phyloP scores from a whole-genome alignment of 2,329 filamentous ascomycete genomes.

The Ascocoryne sarcoides region DNA sequence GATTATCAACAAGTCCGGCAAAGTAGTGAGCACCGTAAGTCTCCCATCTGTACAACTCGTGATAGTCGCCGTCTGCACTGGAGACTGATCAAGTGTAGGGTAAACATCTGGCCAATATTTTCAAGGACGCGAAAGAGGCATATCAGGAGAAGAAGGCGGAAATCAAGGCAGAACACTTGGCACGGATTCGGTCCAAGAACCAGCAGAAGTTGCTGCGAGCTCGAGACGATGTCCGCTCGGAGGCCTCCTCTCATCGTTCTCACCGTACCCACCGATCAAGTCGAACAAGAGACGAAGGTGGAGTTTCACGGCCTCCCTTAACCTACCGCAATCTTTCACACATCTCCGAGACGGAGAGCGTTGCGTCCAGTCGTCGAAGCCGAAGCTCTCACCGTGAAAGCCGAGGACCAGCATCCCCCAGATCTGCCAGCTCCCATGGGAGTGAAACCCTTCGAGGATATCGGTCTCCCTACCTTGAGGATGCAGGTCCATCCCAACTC shows the following conservation, averaged over 20 bases:
- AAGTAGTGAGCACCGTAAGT: constrained; percentile 79
- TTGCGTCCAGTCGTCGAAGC: constrained; percentile 12
- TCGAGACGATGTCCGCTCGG: constrained; percentile 30
- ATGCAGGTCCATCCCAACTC: constrained; percentile 12
- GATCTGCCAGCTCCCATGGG: neutral
- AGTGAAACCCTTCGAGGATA: constrained; percentile 8
- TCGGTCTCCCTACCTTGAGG: constrained; percentile 18
- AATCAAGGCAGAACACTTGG: constrained; percentile 61
- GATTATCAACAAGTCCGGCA: constrained; percentile 84
- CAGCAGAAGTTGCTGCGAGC: constrained; percentile 43
- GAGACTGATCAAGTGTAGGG: constrained; percentile 45
- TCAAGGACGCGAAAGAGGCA: constrained; percentile 82
- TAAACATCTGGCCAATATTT: constrained; percentile 81
- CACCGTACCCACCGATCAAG: constrained; percentile 18
- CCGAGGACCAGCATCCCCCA: constrained; percentile 9
- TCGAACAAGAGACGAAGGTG: neutral
- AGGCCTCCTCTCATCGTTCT: constrained; percentile 29
- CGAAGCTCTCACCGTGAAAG: constrained; percentile 18
- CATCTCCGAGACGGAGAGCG: constrained; percentile 12
- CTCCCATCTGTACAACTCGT: constrained; percentile 6
- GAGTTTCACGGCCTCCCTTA: constrained; percentile 17
- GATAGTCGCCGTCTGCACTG: no score
- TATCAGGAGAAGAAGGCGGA: constrained; percentile 84
- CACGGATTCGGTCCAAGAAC: constrained; percentile 45
- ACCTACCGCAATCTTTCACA: constrained; percentile 19